A percentile compares a stretch with the other conserved stretches of the same genome.
phyloP scores from a whole-genome alignment of 2,329 filamentous ascomycete species.

The Xylariaceae sp. region DNA sequence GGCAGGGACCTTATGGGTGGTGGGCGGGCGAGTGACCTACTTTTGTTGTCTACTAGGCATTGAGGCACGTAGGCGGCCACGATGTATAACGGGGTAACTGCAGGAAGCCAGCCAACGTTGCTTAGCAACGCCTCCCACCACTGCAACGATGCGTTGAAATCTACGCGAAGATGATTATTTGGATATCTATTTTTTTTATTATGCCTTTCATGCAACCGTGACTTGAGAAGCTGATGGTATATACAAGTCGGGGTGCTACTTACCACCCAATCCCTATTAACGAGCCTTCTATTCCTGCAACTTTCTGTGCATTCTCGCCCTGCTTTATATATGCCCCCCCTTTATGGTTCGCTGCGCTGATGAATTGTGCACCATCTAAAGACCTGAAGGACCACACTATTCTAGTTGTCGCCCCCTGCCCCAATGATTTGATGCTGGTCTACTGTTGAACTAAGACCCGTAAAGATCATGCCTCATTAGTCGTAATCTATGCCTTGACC shows the following conservation, averaged over 20 bases:
- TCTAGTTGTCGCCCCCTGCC: conserved; percentile 25
- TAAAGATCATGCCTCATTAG: conserved; percentile 27
- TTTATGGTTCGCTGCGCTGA: conserved; percentile 28
- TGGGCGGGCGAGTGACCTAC: no score
- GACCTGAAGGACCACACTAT: conserved; percentile 27
- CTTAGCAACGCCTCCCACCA: no score
- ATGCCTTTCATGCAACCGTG: conserved; percentile 28
- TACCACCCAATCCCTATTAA: conserved; percentile 32
- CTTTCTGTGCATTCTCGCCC: conserved; percentile 25
- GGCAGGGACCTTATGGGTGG: no score
- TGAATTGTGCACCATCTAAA: conserved; percentile 32
- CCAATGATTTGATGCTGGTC: conserved; percentile 32
- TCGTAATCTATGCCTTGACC: conserved; percentile 67
- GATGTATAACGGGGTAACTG: no score
- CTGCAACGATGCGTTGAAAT: no score
- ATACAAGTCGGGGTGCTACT: conserved; percentile 36
- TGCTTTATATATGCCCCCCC: conserved; percentile 31
- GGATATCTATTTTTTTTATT: conserved; percentile 37
- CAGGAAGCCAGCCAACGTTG: no score
- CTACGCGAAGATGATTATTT: not conserved
- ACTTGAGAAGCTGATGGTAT: conserved; percentile 35
- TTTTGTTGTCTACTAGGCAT: no score
- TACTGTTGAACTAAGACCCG: conserved; percentile 33
- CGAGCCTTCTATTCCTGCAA: conserved; percentile 17
- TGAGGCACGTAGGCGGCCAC: no score